Percentiles rank a stretch among this genome's conserved stretches.
Evolutionary conservation across 2,329 filamentous ascomycete species (phyloP).

Genomic region (Pyrenochaeta sp.): DNA sequence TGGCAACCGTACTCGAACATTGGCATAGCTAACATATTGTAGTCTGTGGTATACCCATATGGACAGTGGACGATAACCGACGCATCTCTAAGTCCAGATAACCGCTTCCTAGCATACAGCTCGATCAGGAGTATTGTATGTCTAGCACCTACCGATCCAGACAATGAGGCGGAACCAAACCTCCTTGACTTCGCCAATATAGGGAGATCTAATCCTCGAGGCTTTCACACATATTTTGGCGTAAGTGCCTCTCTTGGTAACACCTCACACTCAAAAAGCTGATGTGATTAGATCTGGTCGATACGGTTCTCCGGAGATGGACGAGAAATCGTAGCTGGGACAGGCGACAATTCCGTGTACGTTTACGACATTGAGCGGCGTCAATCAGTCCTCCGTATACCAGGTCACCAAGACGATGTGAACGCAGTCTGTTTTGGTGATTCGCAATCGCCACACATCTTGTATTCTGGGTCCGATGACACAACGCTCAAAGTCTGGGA

Average conservation of each 20-base stretch:
- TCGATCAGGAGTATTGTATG: constrained; percentile 87
- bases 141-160: constrained; percentile 85
- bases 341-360: constrained; percentile 78
- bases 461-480: constrained; percentile 96
- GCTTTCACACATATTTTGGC: constrained; percentile 49
- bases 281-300: constrained; percentile 74
- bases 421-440: constrained; percentile 98
- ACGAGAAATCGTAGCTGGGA: constrained; percentile 88
- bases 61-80: constrained; percentile 98
- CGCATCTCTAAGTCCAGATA: constrained; percentile 88
- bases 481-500: constrained; percentile 97
- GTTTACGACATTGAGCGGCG: constrained; percentile 92
- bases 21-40: constrained; percentile 53
- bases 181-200: constrained; percentile 74
- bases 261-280: not conserved
- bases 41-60: constrained; percentile 82
- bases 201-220: constrained; percentile 48
- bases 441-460: constrained; percentile 84
- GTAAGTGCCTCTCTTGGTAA: constrained; percentile 7
- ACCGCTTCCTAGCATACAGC: constrained; percentile 89
- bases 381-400: constrained; percentile 75
- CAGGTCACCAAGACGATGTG: constrained; percentile 85
- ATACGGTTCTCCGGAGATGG: constrained; percentile 93
- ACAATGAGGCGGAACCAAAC: constrained; percentile 80
- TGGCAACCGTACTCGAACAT: not conserved